Evolutionary conservation across 305 asterid genomes (phyloP).

Genomic region (Ilex paraguariensis): DNA sequence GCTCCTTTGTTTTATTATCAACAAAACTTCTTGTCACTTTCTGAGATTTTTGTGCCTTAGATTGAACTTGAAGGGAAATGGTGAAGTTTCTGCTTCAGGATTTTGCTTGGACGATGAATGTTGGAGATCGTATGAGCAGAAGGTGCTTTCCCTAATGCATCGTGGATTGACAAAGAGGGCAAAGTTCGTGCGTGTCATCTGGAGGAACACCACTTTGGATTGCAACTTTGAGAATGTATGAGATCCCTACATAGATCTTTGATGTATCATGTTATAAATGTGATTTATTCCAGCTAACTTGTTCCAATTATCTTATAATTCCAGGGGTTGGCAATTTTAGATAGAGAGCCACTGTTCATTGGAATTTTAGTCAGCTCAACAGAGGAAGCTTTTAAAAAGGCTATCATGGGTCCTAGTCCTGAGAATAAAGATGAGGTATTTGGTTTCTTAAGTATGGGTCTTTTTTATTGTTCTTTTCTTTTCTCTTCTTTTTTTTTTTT

Average conservation of each 20-base stretch:
- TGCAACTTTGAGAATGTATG: constrained; percentile 70
- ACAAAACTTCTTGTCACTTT: constrained; percentile 16
- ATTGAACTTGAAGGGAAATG: constrained; percentile 69
- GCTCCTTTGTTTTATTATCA: no score
- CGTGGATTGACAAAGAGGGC: constrained; percentile 82
- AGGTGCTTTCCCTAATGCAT: constrained; percentile 53
- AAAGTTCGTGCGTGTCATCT: constrained; percentile 68
- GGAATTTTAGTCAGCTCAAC: constrained; percentile 62
- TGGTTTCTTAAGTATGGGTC: constrained; percentile 12
- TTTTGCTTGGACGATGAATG: constrained; percentile 91
- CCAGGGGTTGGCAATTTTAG: constrained; percentile 71
- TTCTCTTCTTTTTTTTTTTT: constrained; percentile 5
- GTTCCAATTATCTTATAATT: constrained; percentile 19
- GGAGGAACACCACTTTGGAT: constrained; percentile 64
- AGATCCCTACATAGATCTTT: constrained; percentile 11
- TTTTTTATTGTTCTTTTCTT: constrained; percentile 8
- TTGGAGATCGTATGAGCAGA: constrained; percentile 93
- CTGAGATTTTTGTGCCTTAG: constrained; percentile 38
- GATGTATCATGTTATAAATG: constrained; percentile 5
- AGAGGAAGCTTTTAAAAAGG: constrained; percentile 78
- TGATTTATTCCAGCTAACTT: constrained; percentile 17
- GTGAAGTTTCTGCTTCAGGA: constrained; percentile 53
- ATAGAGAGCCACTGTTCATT: constrained; percentile 61
- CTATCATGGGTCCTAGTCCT: constrained; percentile 87
- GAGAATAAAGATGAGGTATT: constrained; percentile 88